Percentiles rank a stretch among this genome's conserved stretches.
These are phyloP conservation scores for Botryotinia convoluta DNA, from an alignment of 2,329 filamentous ascomycete species.

Conservation along the genomic window DNA sequence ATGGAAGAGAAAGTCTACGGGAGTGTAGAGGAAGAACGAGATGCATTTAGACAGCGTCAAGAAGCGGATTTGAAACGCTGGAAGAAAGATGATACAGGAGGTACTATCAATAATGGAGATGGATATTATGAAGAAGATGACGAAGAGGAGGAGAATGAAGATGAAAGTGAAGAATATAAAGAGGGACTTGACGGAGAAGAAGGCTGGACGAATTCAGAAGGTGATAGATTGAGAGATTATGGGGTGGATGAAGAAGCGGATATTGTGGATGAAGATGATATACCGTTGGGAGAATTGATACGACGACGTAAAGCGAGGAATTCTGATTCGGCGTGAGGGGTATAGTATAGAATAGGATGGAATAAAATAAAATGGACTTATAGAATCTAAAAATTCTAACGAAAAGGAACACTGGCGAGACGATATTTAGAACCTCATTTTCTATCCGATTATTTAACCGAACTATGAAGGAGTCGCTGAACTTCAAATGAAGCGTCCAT, in stretches of 20 bases:
- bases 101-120: neutral
- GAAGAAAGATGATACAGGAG: constrained; percentile 18
- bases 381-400: neutral
- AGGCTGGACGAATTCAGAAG: constrained; percentile 72
- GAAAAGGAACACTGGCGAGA: neutral
- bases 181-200: constrained; percentile 48
- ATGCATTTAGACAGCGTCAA: constrained; percentile 51
- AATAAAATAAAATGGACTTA: neutral
- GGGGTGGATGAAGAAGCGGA: constrained; percentile 77
- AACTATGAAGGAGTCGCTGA: neutral
- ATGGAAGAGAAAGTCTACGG: constrained; percentile 26
- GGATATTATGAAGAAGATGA: constrained; percentile 29
- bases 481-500: neutral
- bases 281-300: constrained; percentile 68
- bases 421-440: neutral
- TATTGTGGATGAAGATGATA: constrained; percentile 55
- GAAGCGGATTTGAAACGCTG: constrained; percentile 47
- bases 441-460: neutral
- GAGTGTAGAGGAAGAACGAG: constrained; percentile 42
- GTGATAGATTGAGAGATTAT: constrained; percentile 71
- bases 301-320: constrained; percentile 47
- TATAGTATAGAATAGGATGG: neutral
- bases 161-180: constrained; percentile 34
- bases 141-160: constrained; percentile 28
- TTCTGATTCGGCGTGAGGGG: neutral